Percentiles rank a stretch among this genome's conserved stretches.
Evolutionary conservation across 495 filamentous ascomycete genomes (phyloP).

Genomic region (Tuber umbilicatum): DNA sequence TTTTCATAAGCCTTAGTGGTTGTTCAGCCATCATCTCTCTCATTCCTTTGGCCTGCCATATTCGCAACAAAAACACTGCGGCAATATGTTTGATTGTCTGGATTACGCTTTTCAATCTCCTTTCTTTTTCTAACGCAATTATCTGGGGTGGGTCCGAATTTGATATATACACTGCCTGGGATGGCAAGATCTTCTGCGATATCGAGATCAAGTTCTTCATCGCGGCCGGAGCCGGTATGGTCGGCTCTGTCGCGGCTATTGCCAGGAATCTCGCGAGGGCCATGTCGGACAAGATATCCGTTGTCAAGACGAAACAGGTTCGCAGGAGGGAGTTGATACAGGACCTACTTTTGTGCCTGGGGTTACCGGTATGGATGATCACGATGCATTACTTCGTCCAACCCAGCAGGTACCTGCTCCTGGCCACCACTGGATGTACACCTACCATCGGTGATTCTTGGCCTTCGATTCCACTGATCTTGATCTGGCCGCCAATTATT

Average conservation of each 20-base stretch:
- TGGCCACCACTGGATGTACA: constrained; percentile 66
- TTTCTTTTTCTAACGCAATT: constrained; percentile 67
- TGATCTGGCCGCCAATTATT: constrained; percentile 61
- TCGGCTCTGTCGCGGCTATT: constrained; percentile 59
- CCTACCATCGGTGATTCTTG: constrained; percentile 61
- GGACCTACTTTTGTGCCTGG: constrained; percentile 64
- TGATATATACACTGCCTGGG: constrained; percentile 54
- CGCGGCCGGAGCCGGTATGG: constrained; percentile 56
- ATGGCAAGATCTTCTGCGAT: constrained; percentile 74
- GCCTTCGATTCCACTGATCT: constrained; percentile 59
- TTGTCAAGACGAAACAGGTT: constrained; percentile 51
- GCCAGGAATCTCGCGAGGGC: constrained; percentile 66
- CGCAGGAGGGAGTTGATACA: constrained; percentile 51
- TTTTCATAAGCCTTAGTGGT: constrained; percentile 26
- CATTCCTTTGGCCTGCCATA: constrained; percentile 39
- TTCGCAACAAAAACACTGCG: constrained; percentile 56
- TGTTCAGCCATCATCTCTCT: constrained; percentile 23
- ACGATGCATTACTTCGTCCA: constrained; percentile 64
- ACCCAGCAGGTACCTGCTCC: constrained; percentile 63
- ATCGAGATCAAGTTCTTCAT: constrained; percentile 65
- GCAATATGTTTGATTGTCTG: constrained; percentile 59
- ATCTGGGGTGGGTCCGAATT: constrained; percentile 74
- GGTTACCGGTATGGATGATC: constrained; percentile 59
- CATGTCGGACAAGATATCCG: constrained; percentile 59
- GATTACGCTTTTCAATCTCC: constrained; percentile 58